Conservation (phyloP, 768 basidiomycete species). For the Naganishia randhawae region DNA sequence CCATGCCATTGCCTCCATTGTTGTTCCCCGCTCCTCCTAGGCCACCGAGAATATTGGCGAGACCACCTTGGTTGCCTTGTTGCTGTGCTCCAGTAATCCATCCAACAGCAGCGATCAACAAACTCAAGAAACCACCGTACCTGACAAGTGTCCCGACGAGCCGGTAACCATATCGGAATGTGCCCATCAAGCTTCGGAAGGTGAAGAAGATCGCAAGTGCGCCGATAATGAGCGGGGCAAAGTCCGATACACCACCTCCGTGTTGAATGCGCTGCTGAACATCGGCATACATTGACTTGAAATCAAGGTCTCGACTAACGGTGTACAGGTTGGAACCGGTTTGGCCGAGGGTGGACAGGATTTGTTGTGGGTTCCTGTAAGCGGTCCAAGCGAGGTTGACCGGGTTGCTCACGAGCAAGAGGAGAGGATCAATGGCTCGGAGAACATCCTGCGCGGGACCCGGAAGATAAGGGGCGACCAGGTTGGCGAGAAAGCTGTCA, state of each 20-base stretch:
- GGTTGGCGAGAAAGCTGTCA: constrained; percentile 18
- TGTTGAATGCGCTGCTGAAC: not conserved
- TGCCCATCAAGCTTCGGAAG: constrained; percentile 18
- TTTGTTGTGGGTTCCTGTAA: constrained; percentile 25
- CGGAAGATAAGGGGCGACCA: constrained; percentile 24
- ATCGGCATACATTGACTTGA: constrained; percentile 14
- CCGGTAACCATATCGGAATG: constrained; percentile 6
- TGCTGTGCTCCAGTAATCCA: constrained; percentile 13
- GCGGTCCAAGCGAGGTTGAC: constrained; percentile 24
- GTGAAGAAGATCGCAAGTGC: constrained; percentile 20
- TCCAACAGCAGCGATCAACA: constrained; percentile 21
- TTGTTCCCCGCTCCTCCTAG: constrained; percentile 11
- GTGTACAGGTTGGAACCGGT: constrained; percentile 22
- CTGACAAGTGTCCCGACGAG: constrained; percentile 21
- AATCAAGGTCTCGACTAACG: constrained; percentile 15
- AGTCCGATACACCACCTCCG: not conserved
- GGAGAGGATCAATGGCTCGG: constrained; percentile 22
- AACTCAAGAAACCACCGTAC: constrained; percentile 19
- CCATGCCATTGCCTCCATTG: constrained; percentile 21
- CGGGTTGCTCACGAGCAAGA: constrained; percentile 25
- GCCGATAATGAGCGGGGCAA: constrained; percentile 19
- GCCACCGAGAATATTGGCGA: constrained; percentile 20
- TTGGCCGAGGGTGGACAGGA: constrained; percentile 24
- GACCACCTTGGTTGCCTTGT: constrained; percentile 4
- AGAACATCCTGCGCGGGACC: constrained; percentile 21